Percentiles rank a stretch among this genome's conserved stretches.
Evolutionary conservation across 495 filamentous ascomycete genomes (phyloP).

Genomic region (Letharia lupina): DNA sequence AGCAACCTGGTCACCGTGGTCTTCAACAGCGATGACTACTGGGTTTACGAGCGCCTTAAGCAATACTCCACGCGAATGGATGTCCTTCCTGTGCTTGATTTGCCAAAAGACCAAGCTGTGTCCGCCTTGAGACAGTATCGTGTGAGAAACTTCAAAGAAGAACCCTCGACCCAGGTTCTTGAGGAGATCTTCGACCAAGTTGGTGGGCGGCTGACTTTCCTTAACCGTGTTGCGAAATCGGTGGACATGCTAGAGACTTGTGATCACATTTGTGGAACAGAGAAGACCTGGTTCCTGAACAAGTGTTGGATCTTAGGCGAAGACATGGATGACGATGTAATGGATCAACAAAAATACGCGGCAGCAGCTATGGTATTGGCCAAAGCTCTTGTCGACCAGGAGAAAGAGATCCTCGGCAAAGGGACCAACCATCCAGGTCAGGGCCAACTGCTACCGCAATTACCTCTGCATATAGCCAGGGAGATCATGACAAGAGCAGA

Average conservation of each 20-base stretch:
- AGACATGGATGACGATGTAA: constrained; percentile 98
- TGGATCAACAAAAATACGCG: constrained; percentile 96
- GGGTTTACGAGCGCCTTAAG: constrained; percentile 93
- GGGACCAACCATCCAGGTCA: constrained; percentile 49
- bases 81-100: constrained; percentile 70
- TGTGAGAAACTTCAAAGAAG: constrained; percentile 56
- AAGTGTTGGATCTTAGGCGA: constrained; percentile 86
- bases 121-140: constrained; percentile 68
- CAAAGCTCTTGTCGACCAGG: constrained; percentile 74
- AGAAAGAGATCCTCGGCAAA: constrained; percentile 51
- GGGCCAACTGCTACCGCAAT: constrained; percentile 73
- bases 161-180: constrained; percentile 44
- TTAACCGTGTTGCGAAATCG: constrained; percentile 79
- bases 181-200: constrained; percentile 75
- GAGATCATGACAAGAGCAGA: constrained; percentile 92
- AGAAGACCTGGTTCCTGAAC: constrained; percentile 92
- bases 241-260: constrained; percentile 69
- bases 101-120: constrained; percentile 69
- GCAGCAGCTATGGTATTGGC: constrained; percentile 92
- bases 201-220: constrained; percentile 76
- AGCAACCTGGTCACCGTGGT: constrained; percentile 81
- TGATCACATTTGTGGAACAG: constrained; percentile 64
- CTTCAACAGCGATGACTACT: constrained; percentile 93
- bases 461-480: constrained; percentile 75
- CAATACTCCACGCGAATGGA: constrained; percentile 87